Evolutionary conservation across 2,329 filamentous ascomycete species (phyloP), one percentile per base, ranked within the genome.

Genomic region (Cucurbitaria berberidis): DNA sequence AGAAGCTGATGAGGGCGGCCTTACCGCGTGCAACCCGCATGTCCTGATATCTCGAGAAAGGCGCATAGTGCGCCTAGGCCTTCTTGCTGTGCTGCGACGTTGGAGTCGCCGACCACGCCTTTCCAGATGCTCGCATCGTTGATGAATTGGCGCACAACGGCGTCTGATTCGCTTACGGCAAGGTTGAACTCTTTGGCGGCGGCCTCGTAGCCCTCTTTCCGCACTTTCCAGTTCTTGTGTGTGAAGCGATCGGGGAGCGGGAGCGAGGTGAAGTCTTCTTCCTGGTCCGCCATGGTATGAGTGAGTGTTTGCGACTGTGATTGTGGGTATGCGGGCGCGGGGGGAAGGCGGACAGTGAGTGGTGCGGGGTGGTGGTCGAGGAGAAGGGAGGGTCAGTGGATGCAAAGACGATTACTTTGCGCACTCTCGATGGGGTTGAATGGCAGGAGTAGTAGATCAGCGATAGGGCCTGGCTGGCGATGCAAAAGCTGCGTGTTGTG

Each of bases 191-290:
- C 85, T 75, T 95, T 93, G 35, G 89, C 86, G 18, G 91, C 93
- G 63, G 95, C 91, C 82, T 99, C 95, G 74, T 98, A 99, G 47
- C 88, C 95, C 71, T 86, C 87, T 79, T 99, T 99, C 70, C 95
- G 86, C 36, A 96, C 93, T 83, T 99, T 99, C 95, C 95, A 99
- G 70, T 90, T 86, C 89, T 96, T 96, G 81, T 96, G 91, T 48
- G 84, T 81, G 78, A 93, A 96, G 72, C 91, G 86, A 60, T 96
- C 91, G 39, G 86, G 81, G 50, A 96, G 77, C 38, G 91, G 89
- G 57, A 96, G 80, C 60, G 88, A 85, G 77, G 86, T 70, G 74
- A 89, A 93, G 74, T 96, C 91, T 72, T 93, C 90, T 76, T 93
- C 90, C 73, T 83, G 79, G 62, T 96, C 91, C 52, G 89, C 90